Evolutionary conservation across 2,329 filamentous ascomycete genomes (phyloP).

Genomic region (Colletotrichum theobromicola): DNA sequence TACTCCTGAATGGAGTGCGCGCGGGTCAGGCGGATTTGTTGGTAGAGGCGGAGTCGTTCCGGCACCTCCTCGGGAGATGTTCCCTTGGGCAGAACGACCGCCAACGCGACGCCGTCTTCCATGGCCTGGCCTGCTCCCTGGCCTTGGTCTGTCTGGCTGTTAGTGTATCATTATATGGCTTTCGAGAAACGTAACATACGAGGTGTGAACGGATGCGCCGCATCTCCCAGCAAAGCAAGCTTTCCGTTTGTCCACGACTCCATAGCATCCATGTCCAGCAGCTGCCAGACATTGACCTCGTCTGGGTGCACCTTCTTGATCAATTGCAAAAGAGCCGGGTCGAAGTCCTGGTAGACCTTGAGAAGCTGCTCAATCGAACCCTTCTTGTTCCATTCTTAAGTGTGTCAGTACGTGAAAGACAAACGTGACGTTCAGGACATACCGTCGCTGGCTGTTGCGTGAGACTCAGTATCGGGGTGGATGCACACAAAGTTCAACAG

Average conservation of each 20-base stretch:
- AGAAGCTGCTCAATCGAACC: conserved; percentile 41
- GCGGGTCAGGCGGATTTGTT: conserved; percentile 61
- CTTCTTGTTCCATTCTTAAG: conserved; percentile 42
- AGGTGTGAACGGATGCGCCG: conserved; percentile 71
- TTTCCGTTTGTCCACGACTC: conserved; percentile 58
- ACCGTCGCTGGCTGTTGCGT: conserved; percentile 35
- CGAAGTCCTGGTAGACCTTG: conserved; percentile 46
- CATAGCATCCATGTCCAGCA: conserved; percentile 67
- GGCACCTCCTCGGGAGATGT: conserved; percentile 51
- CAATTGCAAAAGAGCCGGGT: conserved; percentile 41
- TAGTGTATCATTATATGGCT: neutral
- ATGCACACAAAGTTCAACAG: conserved; percentile 56
- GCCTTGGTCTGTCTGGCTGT: conserved; percentile 45
- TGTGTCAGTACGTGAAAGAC: neutral
- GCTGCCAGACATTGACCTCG: conserved; percentile 60
- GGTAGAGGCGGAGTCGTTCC: conserved; percentile 62
- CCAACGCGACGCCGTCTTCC: conserved; percentile 68
- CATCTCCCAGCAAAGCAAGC: conserved; percentile 67
- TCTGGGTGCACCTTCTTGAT: conserved; percentile 47
- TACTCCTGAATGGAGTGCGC: conserved; percentile 63
- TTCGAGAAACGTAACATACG: conserved; percentile 38
- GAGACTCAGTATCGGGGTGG: conserved; percentile 50
- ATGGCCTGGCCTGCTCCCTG: conserved; percentile 69
- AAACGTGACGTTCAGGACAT: neutral
- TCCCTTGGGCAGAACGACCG: conserved; percentile 56